Conservation (phyloP, 2,329 filamentous ascomycete species). For the Neonectria ditissima region DNA sequence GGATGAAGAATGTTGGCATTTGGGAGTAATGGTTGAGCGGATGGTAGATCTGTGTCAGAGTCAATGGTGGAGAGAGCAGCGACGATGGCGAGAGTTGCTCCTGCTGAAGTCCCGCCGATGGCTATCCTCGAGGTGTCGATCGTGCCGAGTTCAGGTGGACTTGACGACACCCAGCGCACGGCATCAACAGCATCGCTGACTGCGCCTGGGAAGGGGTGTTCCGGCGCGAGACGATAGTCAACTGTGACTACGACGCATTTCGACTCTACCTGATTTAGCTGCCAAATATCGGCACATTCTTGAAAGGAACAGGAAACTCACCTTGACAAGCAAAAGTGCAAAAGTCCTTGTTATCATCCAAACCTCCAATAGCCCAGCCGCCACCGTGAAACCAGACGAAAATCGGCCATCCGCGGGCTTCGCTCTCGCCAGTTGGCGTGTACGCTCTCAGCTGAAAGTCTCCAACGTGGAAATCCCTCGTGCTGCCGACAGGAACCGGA, state of each 20-base stretch:
- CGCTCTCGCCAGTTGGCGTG: slow-evolving; percentile 33
- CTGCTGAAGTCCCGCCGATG: slow-evolving; percentile 44
- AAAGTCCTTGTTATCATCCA: slow-evolving; percentile 48
- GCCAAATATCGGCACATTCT: not conserved
- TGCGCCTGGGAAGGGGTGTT: slow-evolving; percentile 47
- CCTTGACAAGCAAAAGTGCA: slow-evolving; percentile 44
- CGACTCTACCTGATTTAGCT: slow-evolving; percentile 17
- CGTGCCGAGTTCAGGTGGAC: slow-evolving; percentile 22
- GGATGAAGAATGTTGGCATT: not conserved
- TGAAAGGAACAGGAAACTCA: not conserved
- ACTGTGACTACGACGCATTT: slow-evolving; percentile 42
- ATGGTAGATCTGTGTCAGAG: not conserved
- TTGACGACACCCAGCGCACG: slow-evolving; percentile 38
- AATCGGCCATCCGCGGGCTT: slow-evolving; percentile 44
- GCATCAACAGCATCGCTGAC: slow-evolving; percentile 44
- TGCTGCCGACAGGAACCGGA: slow-evolving; percentile 37
- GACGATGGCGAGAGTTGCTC: slow-evolving; percentile 25
- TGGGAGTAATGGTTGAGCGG: slow-evolving; percentile 7
- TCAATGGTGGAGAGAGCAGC: slow-evolving; percentile 11
- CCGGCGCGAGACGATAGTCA: slow-evolving; percentile 48
- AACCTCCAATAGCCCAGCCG: slow-evolving; percentile 50
- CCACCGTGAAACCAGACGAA: slow-evolving; percentile 52
- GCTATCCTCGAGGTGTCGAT: slow-evolving; percentile 38
- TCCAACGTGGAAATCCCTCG: slow-evolving; percentile 39
- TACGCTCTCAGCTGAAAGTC: slow-evolving; percentile 44